These are phyloP conservation scores for Prunus campanulata DNA, from an alignment of 306 rosid species.

Conservation along the genomic window DNA sequence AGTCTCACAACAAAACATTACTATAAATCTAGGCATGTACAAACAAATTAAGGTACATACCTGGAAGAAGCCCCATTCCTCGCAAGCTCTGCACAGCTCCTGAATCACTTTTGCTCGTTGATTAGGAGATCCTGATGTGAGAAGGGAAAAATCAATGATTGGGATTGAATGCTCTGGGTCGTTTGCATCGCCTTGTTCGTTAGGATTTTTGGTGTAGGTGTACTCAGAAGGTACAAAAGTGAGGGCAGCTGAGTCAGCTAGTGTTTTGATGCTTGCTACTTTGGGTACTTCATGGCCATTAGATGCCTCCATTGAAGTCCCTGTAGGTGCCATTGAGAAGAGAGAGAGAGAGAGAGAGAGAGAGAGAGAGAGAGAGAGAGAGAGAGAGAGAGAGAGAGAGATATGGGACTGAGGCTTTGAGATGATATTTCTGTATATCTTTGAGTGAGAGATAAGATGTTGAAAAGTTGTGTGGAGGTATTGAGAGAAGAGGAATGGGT, in stretches of 20 bases:
- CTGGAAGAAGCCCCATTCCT: slow-evolving; percentile 41
- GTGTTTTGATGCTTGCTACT: slow-evolving; percentile 22
- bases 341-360: no score
- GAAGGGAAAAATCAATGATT: slow-evolving; percentile 29
- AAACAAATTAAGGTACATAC: slow-evolving; percentile 6
- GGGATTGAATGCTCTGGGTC: slow-evolving; percentile 39
- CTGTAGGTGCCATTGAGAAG: background rate
- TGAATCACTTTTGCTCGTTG: slow-evolving; percentile 24
- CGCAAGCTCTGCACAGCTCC: slow-evolving; percentile 30
- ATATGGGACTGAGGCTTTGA: background rate
- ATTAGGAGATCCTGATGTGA: slow-evolving; percentile 5
- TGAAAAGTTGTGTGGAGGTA: background rate
- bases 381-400: background rate
- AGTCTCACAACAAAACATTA: no score
- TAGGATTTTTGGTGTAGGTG: slow-evolving; percentile 18
- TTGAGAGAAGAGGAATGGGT: background rate
- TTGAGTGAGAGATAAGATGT: background rate
- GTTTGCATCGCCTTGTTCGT: slow-evolving; percentile 28
- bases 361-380: background rate
- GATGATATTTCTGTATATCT: background rate
- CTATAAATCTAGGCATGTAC: background rate
- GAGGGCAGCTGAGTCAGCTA: slow-evolving; percentile 38
- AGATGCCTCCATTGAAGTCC: background rate
- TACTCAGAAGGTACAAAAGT: slow-evolving; percentile 35
- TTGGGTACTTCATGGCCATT: background rate